Conservation (phyloP, 306 rosid species). For the Vicia villosa region DNA sequence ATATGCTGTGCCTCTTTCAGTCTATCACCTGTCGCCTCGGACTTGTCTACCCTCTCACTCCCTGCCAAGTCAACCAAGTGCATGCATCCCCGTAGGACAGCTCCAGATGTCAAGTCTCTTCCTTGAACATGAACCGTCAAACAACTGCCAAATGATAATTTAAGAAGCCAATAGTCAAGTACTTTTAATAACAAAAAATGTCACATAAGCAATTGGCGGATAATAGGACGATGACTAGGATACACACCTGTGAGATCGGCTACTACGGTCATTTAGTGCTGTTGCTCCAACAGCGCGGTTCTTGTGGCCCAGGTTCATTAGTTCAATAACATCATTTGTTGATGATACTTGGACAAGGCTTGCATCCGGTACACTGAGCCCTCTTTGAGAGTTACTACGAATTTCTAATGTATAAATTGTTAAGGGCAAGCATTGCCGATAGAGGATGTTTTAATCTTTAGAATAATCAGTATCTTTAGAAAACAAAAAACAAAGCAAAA, state of each 20-base stretch:
- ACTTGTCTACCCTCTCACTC: slow-evolving; percentile 95
- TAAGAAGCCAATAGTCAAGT: slow-evolving; percentile 33
- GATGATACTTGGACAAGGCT: slow-evolving; percentile 75
- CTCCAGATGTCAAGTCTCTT: slow-evolving; percentile 86
- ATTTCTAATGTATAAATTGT: slow-evolving; percentile 75
- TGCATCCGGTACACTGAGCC: slow-evolving; percentile 93
- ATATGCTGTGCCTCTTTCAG: slow-evolving; percentile 96
- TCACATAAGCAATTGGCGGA: slow-evolving; percentile 17
- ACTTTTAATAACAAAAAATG: neutral
- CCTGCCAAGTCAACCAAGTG: slow-evolving; percentile 98
- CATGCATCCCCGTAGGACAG: slow-evolving; percentile 83
- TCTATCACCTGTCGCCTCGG: slow-evolving; percentile 96
- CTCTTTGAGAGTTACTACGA: slow-evolving; percentile 82
- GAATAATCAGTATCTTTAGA: neutral
- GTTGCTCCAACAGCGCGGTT: slow-evolving; percentile 96
- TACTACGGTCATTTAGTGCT: slow-evolving; percentile 93
- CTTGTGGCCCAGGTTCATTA: slow-evolving; percentile 91
- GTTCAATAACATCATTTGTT: slow-evolving; percentile 80
- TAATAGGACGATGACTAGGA: slow-evolving; percentile 5
- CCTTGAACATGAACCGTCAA: slow-evolving; percentile 99
- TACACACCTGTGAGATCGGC: slow-evolving; percentile 90
- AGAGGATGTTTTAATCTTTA: slow-evolving; percentile 23
- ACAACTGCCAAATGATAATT: slow-evolving; percentile 69
- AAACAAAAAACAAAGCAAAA: neutral
- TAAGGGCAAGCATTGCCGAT: slow-evolving; percentile 47